phyloP scores from a whole-genome alignment of 2,329 filamentous ascomycete genomes.

The Penicillium sp. region DNA sequence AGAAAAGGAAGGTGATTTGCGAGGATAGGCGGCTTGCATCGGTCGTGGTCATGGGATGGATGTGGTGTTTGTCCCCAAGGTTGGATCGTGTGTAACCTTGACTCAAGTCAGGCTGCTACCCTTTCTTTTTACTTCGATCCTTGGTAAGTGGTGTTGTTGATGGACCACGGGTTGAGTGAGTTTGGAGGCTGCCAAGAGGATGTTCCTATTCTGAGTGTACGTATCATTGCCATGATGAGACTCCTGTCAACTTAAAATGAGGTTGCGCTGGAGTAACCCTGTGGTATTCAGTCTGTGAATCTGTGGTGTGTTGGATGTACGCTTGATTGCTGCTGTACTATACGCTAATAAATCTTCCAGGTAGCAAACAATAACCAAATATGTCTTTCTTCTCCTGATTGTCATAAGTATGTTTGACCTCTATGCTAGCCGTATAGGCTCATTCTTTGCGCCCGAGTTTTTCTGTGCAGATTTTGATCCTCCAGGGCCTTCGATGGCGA shows the following conservation, averaged over 20 bases:
- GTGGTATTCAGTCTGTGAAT: not conserved
- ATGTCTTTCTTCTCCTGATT: slow-evolving; percentile 10
- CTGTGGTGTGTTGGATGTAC: not conserved
- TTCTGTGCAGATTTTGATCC: slow-evolving; percentile 25
- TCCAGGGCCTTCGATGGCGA: slow-evolving; percentile 39
- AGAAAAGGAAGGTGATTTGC: not conserved
- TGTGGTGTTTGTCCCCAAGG: not conserved
- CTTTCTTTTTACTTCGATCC: not conserved
- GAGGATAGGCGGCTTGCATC: not conserved
- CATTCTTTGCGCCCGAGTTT: slow-evolving; percentile 13
- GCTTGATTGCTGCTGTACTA: slow-evolving; percentile 2
- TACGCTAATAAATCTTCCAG: slow-evolving; percentile 1
- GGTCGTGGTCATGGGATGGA: not conserved
- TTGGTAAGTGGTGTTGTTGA: not conserved
- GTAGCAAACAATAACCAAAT: slow-evolving; percentile 11
- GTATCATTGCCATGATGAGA: not conserved
- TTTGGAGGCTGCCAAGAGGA: too few species aligned
- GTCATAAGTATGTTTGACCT: not conserved
- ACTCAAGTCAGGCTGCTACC: not conserved
- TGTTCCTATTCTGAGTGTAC: not conserved
- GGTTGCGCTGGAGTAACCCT: not conserved
- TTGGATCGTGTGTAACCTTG: not conserved
- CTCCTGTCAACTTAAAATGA: not conserved
- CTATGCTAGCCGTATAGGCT: slow-evolving; percentile 5
- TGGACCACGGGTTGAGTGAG: not conserved